Base-by-base conservation (phyloP, 345 rosid genomes). In the Cardamine occulta region DNA sequence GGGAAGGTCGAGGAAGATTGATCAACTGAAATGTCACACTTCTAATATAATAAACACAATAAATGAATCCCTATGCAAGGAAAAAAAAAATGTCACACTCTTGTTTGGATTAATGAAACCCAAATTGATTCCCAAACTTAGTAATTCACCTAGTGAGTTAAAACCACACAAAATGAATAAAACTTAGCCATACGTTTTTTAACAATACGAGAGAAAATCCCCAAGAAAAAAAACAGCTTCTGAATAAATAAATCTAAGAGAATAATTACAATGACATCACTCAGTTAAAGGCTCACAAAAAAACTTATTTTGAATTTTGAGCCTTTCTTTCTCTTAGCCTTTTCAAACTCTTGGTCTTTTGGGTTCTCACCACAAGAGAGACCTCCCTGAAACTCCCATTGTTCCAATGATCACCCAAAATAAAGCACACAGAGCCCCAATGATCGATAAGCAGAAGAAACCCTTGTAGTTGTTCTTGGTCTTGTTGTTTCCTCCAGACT, bases 371-470 rank as follows among this genome's bases (percentile, higher is more conserved):
- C 69, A 75, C 26, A 75, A 15, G 5, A 75, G 12, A 52, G 79
- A 78, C 72, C 83, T 73, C 48, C 83, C 79, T 66, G 83, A 68
- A 52, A 82, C 53, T 76, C 88, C 82, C 24, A 80, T 64, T 15
- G 79, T 76, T 79, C 96, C 97, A 19, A 84, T 68, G 51, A 86
- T 79, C 31, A 87, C 76, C 89, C 91, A 89, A 66, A 86, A 76
- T 21, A 91, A 55, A 42, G 93, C 96, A 75, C 83, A 87, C 45
- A 89, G 52, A 13, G 82, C 90, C 24, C 88, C 98, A 42, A 93
- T 39, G 60, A 87, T 64, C 2, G 87, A 87, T 31, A 89, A 56
- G 44, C 86, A 65, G 54, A 88, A 48, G 53, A 91, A 74, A 24
- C 88, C 80, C 76, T 66, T 81, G 61, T 48, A 52, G 23, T 39